Base-by-base conservation (phyloP, 108 stramenopile species). In the Cyclostephanos tholiformis region DNA sequence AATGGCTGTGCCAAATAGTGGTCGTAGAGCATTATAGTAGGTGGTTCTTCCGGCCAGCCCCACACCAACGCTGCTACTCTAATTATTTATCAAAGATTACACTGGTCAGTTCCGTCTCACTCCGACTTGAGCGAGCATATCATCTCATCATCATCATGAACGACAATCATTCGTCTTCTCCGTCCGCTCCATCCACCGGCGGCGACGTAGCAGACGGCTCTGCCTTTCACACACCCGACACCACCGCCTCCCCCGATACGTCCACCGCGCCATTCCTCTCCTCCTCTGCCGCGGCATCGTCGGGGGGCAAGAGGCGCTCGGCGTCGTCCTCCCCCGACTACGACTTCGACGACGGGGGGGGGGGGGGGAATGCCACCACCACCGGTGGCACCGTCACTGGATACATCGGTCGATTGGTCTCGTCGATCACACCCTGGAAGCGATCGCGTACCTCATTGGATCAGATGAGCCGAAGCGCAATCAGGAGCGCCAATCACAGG, bases 401-500 rank as follows among this genome's bases (percentile, higher is more conserved):
- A 65, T 22, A 44, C n/a, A 46, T 64, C 26, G 29, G 50, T 1
- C 41, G 61, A 2, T 7, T 72, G 1, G 49, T 64, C 35, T 30
- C 39, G 25, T 49, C 69, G 12, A 43, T 58, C 2, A 69, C 76
- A 11, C 57, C 76, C 36, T 67, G 48, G 44, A 69, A 35, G 30
- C 61, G 67, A 43, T 7, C 69, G 0, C 63, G 69, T 0, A 53
- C 76, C 9, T 71, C 70, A 9, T 49, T 71, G 55, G 70, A 78
- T 59, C 44, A 63, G 1, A 78, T 71, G 65, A 78, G 69, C 57
- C 57, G 70, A 2, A 71, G 77, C 52, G 70, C 77, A 4, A 78
- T 71, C 7, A 71, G 60, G 30, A 27, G 57, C 51, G 55, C 44
- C 41, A 38, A 51, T 43, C 68, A 39, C 20, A 60, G 39, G 23